Percentiles rank a stretch among this genome's conserved stretches.
phyloP scores from a whole-genome alignment of 2,329 filamentous ascomycete species.

The Colletotrichum tanaceti region DNA sequence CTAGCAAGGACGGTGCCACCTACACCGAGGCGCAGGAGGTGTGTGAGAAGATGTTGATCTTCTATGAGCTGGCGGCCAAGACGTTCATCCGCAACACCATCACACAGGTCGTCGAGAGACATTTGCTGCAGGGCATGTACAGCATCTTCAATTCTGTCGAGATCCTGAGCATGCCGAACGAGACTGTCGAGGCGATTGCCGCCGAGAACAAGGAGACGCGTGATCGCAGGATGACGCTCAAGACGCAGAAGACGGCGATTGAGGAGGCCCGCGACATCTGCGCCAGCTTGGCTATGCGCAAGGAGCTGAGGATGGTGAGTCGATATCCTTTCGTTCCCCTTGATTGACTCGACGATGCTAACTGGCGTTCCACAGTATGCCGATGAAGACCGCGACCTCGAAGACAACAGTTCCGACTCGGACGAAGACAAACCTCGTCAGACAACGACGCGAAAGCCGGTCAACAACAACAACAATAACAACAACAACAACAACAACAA shows the following conservation, averaged over 20 bases:
- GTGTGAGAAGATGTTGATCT: constrained; percentile 67
- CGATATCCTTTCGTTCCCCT: neutral
- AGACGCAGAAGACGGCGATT: constrained; percentile 61
- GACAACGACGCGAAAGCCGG: constrained; percentile 29
- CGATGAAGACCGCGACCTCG: constrained; percentile 45
- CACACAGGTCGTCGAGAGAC: constrained; percentile 63
- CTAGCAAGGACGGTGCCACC: constrained; percentile 56
- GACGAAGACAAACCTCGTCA: constrained; percentile 41
- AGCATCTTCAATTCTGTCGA: constrained; percentile 64
- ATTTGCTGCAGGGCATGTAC: constrained; percentile 63
- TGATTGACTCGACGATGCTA: neutral
- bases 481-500: neutral
- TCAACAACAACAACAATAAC: neutral
- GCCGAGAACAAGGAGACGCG: constrained; percentile 66
- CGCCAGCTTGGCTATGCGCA: constrained; percentile 63
- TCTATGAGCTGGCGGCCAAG: constrained; percentile 64
- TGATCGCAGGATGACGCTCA: constrained; percentile 60
- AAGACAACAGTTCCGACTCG: constrained; percentile 46
- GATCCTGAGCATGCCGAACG: constrained; percentile 59
- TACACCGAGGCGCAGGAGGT: constrained; percentile 65
- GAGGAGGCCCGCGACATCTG: constrained; percentile 63
- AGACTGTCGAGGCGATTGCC: constrained; percentile 61
- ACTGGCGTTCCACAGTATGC: constrained; percentile 41
- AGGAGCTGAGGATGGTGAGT: constrained; percentile 55
- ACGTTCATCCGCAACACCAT: constrained; percentile 65